A percentile compares a stretch with the other conserved stretches of the same genome.
These are phyloP conservation scores for Citrus glauca DNA, from an alignment of 345 rosid species.

Conservation along the genomic window DNA sequence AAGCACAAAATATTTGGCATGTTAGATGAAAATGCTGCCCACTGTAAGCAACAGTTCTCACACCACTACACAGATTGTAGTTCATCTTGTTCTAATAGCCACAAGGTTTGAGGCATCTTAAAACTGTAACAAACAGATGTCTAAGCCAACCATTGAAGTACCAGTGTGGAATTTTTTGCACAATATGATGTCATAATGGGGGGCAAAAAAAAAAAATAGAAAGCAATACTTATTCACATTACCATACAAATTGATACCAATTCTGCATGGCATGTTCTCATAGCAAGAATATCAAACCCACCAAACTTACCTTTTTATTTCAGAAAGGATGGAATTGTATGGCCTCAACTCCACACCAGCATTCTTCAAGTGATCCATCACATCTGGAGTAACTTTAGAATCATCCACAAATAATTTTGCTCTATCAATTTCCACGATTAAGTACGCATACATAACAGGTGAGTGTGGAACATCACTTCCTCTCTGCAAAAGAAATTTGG, in stretches of 20 bases:
- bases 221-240: not conserved
- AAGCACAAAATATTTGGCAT: not conserved
- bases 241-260: not conserved
- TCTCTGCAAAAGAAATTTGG: conserved; percentile 53
- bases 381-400: conserved; percentile 70
- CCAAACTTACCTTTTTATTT: conserved; percentile 62
- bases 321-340: conserved; percentile 68
- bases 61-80: not conserved
- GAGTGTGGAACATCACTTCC: conserved; percentile 95
- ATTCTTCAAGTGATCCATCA: conserved; percentile 62
- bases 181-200: not conserved
- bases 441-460: conserved; percentile 92
- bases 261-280: not conserved
- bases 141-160: not conserved
- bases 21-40: not conserved
- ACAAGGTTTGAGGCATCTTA: not conserved
- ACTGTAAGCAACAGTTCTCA: not conserved
- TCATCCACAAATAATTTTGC: conserved; percentile 68
- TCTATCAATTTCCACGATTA: conserved; percentile 62
- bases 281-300: not conserved
- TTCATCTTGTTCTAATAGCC: not conserved
- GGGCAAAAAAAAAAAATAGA: not conserved
- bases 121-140: not conserved
- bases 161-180: not conserved
- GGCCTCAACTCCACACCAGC: conserved; percentile 70